A percentile compares a stretch with the other conserved stretches of the same genome.
Evolutionary conservation across 2,329 filamentous ascomycete genomes (phyloP).

Genomic region (Eutypella sp.): DNA sequence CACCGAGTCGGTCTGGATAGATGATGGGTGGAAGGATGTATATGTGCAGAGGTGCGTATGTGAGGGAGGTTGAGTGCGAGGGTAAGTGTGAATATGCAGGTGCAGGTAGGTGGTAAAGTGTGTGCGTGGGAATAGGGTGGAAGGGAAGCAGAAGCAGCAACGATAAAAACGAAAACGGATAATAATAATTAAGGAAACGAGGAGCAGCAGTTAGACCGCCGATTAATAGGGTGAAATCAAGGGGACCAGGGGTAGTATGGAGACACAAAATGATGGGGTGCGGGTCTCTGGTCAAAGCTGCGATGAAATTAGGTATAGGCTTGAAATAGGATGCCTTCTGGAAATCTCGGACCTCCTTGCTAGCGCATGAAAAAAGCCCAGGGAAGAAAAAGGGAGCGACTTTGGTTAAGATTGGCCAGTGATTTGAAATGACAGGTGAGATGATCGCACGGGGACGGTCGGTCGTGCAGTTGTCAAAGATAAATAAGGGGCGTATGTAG

Average conservation of each 20-base stretch:
- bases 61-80: too few species aligned
- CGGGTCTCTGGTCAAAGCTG: constrained; percentile 27
- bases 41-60: too few species aligned
- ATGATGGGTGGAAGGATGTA: too few species aligned
- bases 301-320: constrained; percentile 20
- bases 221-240: constrained; percentile 25
- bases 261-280: constrained; percentile 28
- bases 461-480: background rate
- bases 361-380: constrained; percentile 26
- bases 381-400: constrained; percentile 27
- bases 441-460: background rate
- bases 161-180: constrained; percentile 9
- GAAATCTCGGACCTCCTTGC: constrained; percentile 29
- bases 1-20: constrained; percentile 8
- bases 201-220: constrained; percentile 15
- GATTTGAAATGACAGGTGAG: constrained; percentile 5
- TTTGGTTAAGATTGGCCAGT: constrained; percentile 17
- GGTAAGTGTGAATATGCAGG: too few species aligned
- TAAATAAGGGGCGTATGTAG: too few species aligned
- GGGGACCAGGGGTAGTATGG: constrained; percentile 26
- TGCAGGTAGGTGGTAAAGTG: too few species aligned
- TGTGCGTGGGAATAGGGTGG: constrained; percentile 12
- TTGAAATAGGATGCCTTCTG: constrained; percentile 27
- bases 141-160: too few species aligned
- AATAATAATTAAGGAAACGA: constrained; percentile 15